A percentile compares a stretch with the other conserved stretches of the same genome.
Evolutionary conservation across 2,329 filamentous ascomycete species (phyloP).

Genomic region (Trichoderma sp.): DNA sequence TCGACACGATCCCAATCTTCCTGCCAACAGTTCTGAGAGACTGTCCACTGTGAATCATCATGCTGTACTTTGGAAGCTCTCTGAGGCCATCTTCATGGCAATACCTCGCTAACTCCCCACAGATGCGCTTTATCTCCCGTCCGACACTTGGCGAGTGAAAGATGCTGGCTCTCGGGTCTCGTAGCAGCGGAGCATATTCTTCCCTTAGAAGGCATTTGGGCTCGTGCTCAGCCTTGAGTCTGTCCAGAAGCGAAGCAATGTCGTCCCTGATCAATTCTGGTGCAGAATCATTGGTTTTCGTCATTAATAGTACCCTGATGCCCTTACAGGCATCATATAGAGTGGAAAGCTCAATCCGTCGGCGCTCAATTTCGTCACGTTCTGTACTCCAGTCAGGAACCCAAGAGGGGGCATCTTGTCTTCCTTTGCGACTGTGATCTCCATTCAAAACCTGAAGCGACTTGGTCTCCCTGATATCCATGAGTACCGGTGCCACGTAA

Average conservation of each 20-base stretch:
- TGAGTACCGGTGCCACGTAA: background rate
- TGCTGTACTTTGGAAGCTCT: background rate
- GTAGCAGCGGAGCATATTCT: background rate
- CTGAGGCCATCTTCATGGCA: background rate
- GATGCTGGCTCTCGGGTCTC: too few species aligned
- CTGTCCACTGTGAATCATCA: background rate
- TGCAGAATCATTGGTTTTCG: background rate
- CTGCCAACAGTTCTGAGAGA: background rate
- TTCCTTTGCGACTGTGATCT: conserved; percentile 6
- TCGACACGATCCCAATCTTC: background rate
- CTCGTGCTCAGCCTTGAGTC: background rate
- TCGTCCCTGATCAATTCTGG: background rate
- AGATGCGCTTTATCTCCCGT: background rate
- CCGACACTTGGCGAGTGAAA: background rate
- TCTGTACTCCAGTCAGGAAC: conserved; percentile 2
- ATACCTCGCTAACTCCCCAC: background rate
- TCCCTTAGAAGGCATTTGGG: background rate
- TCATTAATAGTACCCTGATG: background rate
- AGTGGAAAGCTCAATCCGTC: background rate
- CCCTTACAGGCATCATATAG: background rate
- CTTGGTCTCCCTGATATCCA: background rate
- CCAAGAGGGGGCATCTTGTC: background rate
- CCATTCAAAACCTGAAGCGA: background rate
- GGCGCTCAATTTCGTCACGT: background rate
- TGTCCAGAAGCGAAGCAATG: background rate